Evolutionary conservation across 495 filamentous ascomycete genomes (phyloP).

Genomic region (Aspergillus heteromorphus): DNA sequence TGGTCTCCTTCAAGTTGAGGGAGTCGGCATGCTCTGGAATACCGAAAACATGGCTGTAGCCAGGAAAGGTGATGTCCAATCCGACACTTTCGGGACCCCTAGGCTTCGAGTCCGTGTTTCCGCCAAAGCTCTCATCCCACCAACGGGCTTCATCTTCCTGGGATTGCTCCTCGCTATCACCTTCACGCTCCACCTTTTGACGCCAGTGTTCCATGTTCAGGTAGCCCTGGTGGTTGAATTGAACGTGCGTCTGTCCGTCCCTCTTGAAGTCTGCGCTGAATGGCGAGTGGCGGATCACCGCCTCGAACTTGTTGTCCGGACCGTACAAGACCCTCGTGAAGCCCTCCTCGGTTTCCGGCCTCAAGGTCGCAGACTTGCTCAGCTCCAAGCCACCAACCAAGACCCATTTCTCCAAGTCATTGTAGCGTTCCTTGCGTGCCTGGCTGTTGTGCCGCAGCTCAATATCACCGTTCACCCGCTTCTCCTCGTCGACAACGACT

Average conservation of each 20-base stretch:
- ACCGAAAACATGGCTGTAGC: conserved; percentile 88
- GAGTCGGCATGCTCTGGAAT: conserved; percentile 92
- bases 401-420: conserved; percentile 82
- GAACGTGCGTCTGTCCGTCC: conserved; percentile 75
- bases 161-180: conserved; percentile 40
- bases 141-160: conserved; percentile 76
- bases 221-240: conserved; percentile 79
- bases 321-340: conserved; percentile 78
- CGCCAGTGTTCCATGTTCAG: conserved; percentile 96
- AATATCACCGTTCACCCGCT: conserved; percentile 81
- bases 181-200: conserved; percentile 67
- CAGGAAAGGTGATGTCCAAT: conserved; percentile 85
- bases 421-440: conserved; percentile 86
- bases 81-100: conserved; percentile 83
- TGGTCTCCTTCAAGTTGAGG: conserved; percentile 80
- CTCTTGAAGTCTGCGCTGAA: conserved; percentile 82
- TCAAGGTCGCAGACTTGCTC: conserved; percentile 61
- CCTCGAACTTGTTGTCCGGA: conserved; percentile 67
- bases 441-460: conserved; percentile 78
- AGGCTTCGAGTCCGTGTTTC: conserved; percentile 90
- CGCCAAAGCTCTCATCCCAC: conserved; percentile 97
- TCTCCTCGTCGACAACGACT: conserved; percentile 85
- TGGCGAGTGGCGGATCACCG: conserved; percentile 73
- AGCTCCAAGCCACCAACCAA: conserved; percentile 72
- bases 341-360: conserved; percentile 49